Percentiles rank a stretch among this genome's conserved stretches.
phyloP scores from a whole-genome alignment of 31 red algal genomes.

The Odonthalia washingtoniensis region DNA sequence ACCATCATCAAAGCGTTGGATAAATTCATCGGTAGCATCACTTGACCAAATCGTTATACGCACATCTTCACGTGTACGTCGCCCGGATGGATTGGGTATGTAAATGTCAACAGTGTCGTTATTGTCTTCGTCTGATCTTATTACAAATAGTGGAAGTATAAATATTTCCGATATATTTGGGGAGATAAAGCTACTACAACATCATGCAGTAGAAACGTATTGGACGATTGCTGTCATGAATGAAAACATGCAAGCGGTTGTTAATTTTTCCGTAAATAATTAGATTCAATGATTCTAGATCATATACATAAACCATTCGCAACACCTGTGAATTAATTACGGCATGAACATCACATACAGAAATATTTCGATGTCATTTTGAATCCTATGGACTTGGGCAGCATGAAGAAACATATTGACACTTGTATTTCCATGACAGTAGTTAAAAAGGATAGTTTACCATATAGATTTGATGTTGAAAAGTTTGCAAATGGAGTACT shows the following conservation, averaged over 20 bases:
- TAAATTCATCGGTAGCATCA: not conserved
- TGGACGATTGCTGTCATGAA: too few relatives aligned
- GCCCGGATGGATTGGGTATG: constrained; percentile 20
- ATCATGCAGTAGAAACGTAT: too few relatives aligned
- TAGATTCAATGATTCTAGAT: constrained; percentile 68
- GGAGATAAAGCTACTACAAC: too few relatives aligned
- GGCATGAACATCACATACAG: constrained; percentile 82
- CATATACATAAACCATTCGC: constrained; percentile 65
- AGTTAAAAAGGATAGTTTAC: constrained; percentile 35
- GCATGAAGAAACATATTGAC: constrained; percentile 82
- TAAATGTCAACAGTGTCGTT: not conserved
- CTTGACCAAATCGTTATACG: constrained; percentile 27
- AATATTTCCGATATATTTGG: too few relatives aligned
- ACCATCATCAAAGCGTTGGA: not conserved
- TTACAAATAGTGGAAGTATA: too few relatives aligned
- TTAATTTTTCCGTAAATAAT: constrained; percentile 82
- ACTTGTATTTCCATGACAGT: constrained; percentile 71
- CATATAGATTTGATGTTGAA: constrained; percentile 57
- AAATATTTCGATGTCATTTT: constrained; percentile 86
- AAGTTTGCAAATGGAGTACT: constrained; percentile 71
- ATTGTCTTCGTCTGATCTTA: not conserved
- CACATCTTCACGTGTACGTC: constrained; percentile 46
- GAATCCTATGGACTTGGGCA: constrained; percentile 96
- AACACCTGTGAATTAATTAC: constrained; percentile 89
- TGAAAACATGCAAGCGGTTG: constrained; percentile 72